Base-by-base conservation (phyloP, 768 basidiomycete species). In the Gloeopeniophorella convolvens region DNA sequence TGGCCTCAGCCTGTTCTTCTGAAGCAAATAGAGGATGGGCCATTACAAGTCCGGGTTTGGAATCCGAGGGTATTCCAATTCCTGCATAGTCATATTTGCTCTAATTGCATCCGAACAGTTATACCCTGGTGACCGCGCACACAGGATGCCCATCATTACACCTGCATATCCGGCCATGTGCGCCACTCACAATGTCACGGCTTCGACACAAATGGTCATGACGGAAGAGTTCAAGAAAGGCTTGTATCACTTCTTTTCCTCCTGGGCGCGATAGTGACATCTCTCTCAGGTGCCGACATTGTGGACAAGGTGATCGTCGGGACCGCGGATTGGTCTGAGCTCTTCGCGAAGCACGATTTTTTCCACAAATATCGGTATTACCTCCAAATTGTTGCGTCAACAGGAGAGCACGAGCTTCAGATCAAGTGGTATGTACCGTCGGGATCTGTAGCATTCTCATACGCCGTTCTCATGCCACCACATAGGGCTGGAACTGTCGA, bases 161-260 rank as follows among this genome's bases (percentile, higher is more conserved):
- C 96, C 96, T 3, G 94, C 96, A 10, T 99, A 97, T 68, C 96
- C 96, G 39, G 85, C 95, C 5, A 99, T 99, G 95, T 98, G 95
- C 66, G 82, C 95, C 21, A 99, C 96, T 15, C 96, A 99, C 70
- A 99, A 98, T 61, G 94, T 98, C 53, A 93, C 92, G 44, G 79
- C 81, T 35, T 96, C 93, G 8, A 98, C 95, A 4, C 91, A 96
- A 68, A 83, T 86, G 76, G 89, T 99, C 47, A 92, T 96, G 75
- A 94, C 88, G 0, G 84, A 90, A 59, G 96, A 99, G 62, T 93
- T 97, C 66, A 88, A 91, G 71, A 82, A 86, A 75, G 93, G 93
- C 87, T 16, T 32, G 54, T 21, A 1, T 48, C 45, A 6, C 30
- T 20, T 45, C 23, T 3, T 45, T 26, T 23, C 11, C 30, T 3